Evolutionary conservation across 208 protist species (phyloP).

Genomic region (Tritrichomonas musculus): DNA sequence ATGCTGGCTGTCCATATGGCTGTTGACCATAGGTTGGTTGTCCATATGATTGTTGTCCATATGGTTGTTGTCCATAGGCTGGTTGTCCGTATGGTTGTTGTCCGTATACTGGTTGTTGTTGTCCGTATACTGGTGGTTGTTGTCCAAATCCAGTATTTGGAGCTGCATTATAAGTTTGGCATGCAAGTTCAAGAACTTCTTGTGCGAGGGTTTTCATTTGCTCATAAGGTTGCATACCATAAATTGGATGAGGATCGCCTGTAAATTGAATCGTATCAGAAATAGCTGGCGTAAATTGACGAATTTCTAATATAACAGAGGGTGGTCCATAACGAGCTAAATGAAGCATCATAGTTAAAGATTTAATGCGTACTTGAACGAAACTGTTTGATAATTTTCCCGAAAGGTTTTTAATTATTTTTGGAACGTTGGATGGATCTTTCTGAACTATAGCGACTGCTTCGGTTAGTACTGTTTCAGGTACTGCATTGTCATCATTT

Average conservation of each 20-base stretch:
- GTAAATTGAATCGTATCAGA: background rate
- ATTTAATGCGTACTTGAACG: background rate
- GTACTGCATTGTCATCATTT: background rate
- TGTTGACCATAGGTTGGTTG: too few species aligned
- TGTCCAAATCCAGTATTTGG: background rate
- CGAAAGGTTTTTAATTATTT: background rate
- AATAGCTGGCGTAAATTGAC: background rate
- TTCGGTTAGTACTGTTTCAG: background rate
- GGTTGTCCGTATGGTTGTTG: background rate
- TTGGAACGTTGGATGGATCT: background rate
- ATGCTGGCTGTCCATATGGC: background rate
- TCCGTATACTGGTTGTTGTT: too few species aligned
- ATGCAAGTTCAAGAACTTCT: background rate
- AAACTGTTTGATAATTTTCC: background rate
- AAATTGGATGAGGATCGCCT: background rate
- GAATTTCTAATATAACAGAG: background rate
- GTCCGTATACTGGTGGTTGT: background rate
- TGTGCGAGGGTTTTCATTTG: background rate
- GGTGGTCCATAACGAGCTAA: background rate
- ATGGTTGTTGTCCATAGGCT: background rate
- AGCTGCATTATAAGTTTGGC: background rate
- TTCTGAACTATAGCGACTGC: background rate
- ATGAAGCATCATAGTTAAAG: background rate
- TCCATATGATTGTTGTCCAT: too few species aligned
- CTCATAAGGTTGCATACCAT: background rate